Evolutionary conservation across 805 yeast genomes (phyloP), one percentile per base, ranked within the genome.

Genomic region (Lipomyces sp.): DNA sequence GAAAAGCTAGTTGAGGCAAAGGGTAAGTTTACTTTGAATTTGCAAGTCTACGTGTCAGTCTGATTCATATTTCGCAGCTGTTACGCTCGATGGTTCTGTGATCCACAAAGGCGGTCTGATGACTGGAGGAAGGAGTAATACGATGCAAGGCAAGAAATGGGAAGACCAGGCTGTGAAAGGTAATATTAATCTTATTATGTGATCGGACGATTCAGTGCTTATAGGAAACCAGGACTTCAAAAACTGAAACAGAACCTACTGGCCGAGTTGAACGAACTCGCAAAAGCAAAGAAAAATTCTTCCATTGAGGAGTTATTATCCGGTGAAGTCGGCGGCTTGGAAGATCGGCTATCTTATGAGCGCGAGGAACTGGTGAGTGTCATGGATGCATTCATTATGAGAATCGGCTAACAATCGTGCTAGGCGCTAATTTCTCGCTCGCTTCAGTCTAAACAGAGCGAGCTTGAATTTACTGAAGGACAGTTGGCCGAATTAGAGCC

Each of bases 51-150:
- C n/a, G n/a, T n/a, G n/a, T n/a, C n/a, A n/a, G n/a, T n/a, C n/a
- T n/a, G n/a, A n/a, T n/a, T n/a, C n/a, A n/a, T n/a, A n/a, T n/a
- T n/a, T 23, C n/a, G 22, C 18, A 52, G 59, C 85, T 43, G 95
- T 90, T 2, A 79, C 96, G 0, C 62, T 87, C 13, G 88, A 87
- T 43, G 98, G 98, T 1, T 79, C 91, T 0, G 73, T 89, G 28
- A 85, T 93, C 41, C 88, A 87, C 63, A 81, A 80, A 61, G 82
- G 91, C 3, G 96, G 96, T 5, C 73, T 89, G 33, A 87, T 93
- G 95, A 84, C 97, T 7, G 97, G 97, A 65, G 97, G 97, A 58
- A 70, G 74, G 26, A 74, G 80, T 4, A 73, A 73, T n/a, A 72
- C 72, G 19, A 63, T 66, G 26, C 68, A 73, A n/a, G 72, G 74